Evolutionary conservation across 1,284 basidiomycete genomes (phyloP).

Genomic region (Ustilago esculenta): DNA sequence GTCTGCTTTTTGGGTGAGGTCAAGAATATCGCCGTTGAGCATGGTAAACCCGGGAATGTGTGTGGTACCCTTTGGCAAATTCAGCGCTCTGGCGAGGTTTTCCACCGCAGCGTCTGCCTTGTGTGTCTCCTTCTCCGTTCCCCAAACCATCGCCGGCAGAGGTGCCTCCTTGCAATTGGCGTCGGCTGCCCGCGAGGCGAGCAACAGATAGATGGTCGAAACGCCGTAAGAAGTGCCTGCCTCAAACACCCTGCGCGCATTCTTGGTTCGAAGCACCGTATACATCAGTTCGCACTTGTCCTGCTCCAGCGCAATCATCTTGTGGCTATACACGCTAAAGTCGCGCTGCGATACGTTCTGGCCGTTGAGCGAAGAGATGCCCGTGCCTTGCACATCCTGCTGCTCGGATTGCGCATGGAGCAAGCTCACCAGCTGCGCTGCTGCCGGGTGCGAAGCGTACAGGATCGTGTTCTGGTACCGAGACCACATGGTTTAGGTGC

Average conservation of each 20-base stretch:
- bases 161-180: not conserved
- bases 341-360: slow-evolving; percentile 29
- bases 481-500: slow-evolving; percentile 12
- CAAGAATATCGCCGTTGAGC: slow-evolving; percentile 36
- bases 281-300: slow-evolving; percentile 35
- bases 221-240: slow-evolving; percentile 38
- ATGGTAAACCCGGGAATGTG: slow-evolving; percentile 30
- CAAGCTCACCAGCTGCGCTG: slow-evolving; percentile 24
- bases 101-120: slow-evolving; percentile 27
- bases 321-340: slow-evolving; percentile 34
- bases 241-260: slow-evolving; percentile 33
- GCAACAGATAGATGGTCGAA: slow-evolving; percentile 33
- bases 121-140: slow-evolving; percentile 39
- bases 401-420: slow-evolving; percentile 31
- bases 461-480: slow-evolving; percentile 21
- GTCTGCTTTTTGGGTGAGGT: slow-evolving; percentile 16
- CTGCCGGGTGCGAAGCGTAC: slow-evolving; percentile 13
- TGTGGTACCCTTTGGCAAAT: slow-evolving; percentile 17
- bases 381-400: slow-evolving; percentile 32
- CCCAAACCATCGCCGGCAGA: slow-evolving; percentile 23
- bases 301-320: slow-evolving; percentile 40
- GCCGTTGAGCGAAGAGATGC: slow-evolving; percentile 32
- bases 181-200: slow-evolving; percentile 11
- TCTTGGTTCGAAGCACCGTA: slow-evolving; percentile 26
- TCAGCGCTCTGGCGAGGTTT: slow-evolving; percentile 21